Percentiles rank a stretch among this genome's conserved stretches.
Evolutionary conservation across 768 basidiomycete genomes (phyloP).

Genomic region (Psilocybe tampanensis): DNA sequence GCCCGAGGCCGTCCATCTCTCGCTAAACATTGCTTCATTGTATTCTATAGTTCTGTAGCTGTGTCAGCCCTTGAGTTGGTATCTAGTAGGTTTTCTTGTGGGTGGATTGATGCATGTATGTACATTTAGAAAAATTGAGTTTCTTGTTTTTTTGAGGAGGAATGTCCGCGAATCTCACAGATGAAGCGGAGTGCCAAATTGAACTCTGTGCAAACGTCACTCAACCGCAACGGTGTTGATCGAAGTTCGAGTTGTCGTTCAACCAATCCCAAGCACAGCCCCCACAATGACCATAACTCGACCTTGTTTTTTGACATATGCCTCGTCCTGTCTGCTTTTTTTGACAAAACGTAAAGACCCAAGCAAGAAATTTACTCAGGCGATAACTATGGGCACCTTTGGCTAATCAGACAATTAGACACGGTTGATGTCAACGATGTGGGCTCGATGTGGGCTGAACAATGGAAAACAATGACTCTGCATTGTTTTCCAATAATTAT

Average conservation of each 20-base stretch:
- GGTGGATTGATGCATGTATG: too few species aligned
- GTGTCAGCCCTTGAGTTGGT: not conserved
- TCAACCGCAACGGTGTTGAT: too few species aligned
- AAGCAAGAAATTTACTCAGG: not conserved
- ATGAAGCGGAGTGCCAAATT: too few species aligned
- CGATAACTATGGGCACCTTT: not conserved
- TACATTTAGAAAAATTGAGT: too few species aligned
- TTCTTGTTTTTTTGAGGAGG: too few species aligned
- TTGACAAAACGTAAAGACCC: not conserved
- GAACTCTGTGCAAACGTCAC: too few species aligned
- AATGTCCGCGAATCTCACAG: not conserved
- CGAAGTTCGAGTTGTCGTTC: not conserved
- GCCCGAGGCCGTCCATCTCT: constrained; percentile 27
- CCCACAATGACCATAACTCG: not conserved
- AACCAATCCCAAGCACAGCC: not conserved
- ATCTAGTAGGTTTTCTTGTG: not conserved
- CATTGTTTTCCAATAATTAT: not conserved
- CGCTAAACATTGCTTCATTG: constrained; percentile 24
- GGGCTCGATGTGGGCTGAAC: not conserved
- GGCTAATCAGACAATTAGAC: not conserved
- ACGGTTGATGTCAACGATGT: not conserved
- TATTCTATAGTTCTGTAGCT: not conserved
- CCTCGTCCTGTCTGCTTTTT: not conserved
- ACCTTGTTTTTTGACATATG: not conserved
- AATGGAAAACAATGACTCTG: not conserved